Evolutionary conservation across 331 rosid species (phyloP).

Genomic region (Telfairia occidentalis): DNA sequence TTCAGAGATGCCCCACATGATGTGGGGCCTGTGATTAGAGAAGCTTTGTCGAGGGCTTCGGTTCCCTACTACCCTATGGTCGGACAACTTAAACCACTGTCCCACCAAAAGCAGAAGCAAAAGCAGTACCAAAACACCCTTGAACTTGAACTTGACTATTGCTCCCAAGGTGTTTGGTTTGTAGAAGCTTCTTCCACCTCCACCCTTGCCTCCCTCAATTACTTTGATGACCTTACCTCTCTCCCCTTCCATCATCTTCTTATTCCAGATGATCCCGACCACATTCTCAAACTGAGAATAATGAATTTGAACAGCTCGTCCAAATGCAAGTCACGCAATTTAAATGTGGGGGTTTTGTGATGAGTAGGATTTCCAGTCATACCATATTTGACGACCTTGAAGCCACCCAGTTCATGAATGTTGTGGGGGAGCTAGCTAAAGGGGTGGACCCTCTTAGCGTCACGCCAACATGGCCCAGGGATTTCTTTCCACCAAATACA

Average conservation of each 20-base stretch:
- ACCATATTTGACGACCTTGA: conserved; percentile 72
- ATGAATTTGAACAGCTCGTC: conserved; percentile 19
- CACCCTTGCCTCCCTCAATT: conserved; percentile 31
- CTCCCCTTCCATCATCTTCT: conserved; percentile 37
- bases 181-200: conserved; percentile 47
- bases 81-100: conserved; percentile 29
- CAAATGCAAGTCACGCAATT: conserved; percentile 69
- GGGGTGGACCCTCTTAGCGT: conserved; percentile 29
- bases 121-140: too few relatives aligned
- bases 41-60: conserved; percentile 51
- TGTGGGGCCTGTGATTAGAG: conserved; percentile 20
- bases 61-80: conserved; percentile 74
- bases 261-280: too few relatives aligned
- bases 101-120: background rate
- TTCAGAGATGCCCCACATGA: conserved; percentile 33
- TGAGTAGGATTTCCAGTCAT: conserved; percentile 61
- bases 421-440: conserved; percentile 53
- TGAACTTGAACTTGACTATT: conserved; percentile 41
- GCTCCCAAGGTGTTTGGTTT: conserved; percentile 44
- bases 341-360: conserved; percentile 58
- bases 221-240: conserved; percentile 33
- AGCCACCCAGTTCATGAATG: conserved; percentile 71
- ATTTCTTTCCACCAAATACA: conserved; percentile 25
- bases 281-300: too few relatives aligned
- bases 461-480: conserved; percentile 48